A percentile compares a stretch with the other conserved stretches of the same genome.
phyloP scores from a whole-genome alignment of 176 grass and related monocot species.

The Hordeum marinum region DNA sequence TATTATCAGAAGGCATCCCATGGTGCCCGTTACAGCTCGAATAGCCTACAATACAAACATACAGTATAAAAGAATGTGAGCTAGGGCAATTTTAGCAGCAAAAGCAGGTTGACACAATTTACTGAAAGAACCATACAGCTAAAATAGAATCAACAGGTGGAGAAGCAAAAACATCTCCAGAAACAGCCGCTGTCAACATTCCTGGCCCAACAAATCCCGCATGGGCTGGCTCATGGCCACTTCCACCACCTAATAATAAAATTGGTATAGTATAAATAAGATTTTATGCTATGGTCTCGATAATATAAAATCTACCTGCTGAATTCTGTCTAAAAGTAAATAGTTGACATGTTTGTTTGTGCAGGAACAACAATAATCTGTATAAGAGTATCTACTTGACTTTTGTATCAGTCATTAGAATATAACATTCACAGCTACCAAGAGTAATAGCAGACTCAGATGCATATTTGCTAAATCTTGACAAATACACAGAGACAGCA shows the following conservation, averaged over 20 bases:
- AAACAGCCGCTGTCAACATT: conserved; percentile 97
- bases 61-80: conserved; percentile 13
- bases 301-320: background rate
- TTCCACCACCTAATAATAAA: conserved; percentile 79
- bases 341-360: background rate
- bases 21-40: conserved; percentile 94
- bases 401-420: background rate
- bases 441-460: background rate
- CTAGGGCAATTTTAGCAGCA: conserved; percentile 5
- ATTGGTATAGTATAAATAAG: conserved; percentile 7
- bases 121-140: conserved; percentile 56
- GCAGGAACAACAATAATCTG: background rate
- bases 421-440: background rate
- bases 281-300: background rate
- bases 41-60: conserved; percentile 72
- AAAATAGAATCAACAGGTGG: conserved; percentile 92
- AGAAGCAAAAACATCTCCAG: conserved; percentile 92
- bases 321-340: background rate
- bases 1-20: conserved; percentile 97
- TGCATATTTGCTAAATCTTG: background rate
- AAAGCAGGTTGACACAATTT: conserved; percentile 7
- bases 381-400: background rate
- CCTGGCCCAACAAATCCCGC: conserved; percentile 97
- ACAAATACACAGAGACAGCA: background rate
- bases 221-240: conserved; percentile 95